Evolutionary conservation across 2,329 filamentous ascomycete genomes (phyloP).

Genomic region (Cladosporium sp.): DNA sequence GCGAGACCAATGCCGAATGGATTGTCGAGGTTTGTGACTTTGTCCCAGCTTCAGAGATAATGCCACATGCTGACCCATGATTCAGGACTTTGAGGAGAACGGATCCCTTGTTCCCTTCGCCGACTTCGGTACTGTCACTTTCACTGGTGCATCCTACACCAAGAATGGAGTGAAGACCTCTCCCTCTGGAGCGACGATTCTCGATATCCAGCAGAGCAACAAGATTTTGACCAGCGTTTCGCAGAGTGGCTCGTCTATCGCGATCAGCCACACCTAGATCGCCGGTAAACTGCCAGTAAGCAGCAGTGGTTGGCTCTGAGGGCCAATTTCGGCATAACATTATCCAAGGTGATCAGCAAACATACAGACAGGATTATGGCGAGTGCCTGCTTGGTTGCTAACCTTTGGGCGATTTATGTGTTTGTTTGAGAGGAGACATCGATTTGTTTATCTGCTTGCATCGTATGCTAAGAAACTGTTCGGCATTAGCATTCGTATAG

Average conservation of each 20-base stretch:
- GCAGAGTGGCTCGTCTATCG: background rate
- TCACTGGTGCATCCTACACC: constrained; percentile 37
- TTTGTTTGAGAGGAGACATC: too few species aligned
- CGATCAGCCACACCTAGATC: background rate
- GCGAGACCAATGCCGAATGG: constrained; percentile 62
- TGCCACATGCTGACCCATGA: background rate
- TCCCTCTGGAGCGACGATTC: constrained; percentile 39
- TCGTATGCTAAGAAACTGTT: too few species aligned
- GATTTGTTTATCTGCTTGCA: too few species aligned
- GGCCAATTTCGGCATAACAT: too few species aligned
- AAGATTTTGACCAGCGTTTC: constrained; percentile 18
- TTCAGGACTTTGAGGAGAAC: constrained; percentile 46
- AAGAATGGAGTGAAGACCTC: constrained; percentile 34
- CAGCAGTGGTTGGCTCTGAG: too few species aligned
- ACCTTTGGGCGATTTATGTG: too few species aligned
- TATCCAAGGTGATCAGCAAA: too few species aligned
- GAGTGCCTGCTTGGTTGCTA: too few species aligned
- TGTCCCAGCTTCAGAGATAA: background rate
- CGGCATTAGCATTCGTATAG: too few species aligned
- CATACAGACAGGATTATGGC: too few species aligned
- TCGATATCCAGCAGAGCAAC: constrained; percentile 50
- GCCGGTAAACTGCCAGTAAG: background rate
- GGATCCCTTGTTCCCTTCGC: constrained; percentile 46
- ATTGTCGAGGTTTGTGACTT: constrained; percentile 52
- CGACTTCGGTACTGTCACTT: constrained; percentile 51